These are phyloP conservation scores for Botrytis elliptica DNA, from an alignment of 2,329 filamentous ascomycete genomes.

Conservation along the genomic window DNA sequence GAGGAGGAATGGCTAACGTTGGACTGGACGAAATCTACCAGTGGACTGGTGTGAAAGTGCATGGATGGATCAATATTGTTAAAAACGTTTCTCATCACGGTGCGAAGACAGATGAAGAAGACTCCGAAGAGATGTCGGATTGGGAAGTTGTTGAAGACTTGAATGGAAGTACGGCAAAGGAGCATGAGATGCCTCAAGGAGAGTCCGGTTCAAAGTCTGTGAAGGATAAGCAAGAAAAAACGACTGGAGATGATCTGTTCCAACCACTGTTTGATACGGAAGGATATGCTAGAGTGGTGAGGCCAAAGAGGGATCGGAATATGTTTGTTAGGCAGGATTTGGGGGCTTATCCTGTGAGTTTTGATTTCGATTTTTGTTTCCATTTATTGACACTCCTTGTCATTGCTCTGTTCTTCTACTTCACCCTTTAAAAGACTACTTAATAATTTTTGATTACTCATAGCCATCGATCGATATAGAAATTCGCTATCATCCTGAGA, in stretches of 20 bases:
- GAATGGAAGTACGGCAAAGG: background rate
- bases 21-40: conserved; percentile 67
- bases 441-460: conserved; percentile 5
- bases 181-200: background rate
- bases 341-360: conserved; percentile 33
- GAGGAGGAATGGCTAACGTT: conserved; percentile 53
- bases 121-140: conserved; percentile 20
- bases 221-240: background rate
- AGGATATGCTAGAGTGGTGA: background rate
- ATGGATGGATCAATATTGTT: conserved; percentile 81
- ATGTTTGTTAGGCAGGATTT: background rate
- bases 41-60: conserved; percentile 72
- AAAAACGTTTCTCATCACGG: conserved; percentile 34
- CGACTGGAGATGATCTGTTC: background rate
- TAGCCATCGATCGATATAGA: conserved; percentile 39
- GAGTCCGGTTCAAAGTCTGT: background rate
- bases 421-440: background rate
- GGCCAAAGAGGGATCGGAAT: background rate
- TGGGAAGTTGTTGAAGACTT: conserved; percentile 17
- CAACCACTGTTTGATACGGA: background rate
- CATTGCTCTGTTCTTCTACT: background rate
- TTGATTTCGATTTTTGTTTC: background rate
- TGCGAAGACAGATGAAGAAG: background rate
- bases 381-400: background rate
- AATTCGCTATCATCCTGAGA: conserved; percentile 29